phyloP scores from a whole-genome alignment of 2,329 filamentous ascomycete species.

The Fulvia fulva region DNA sequence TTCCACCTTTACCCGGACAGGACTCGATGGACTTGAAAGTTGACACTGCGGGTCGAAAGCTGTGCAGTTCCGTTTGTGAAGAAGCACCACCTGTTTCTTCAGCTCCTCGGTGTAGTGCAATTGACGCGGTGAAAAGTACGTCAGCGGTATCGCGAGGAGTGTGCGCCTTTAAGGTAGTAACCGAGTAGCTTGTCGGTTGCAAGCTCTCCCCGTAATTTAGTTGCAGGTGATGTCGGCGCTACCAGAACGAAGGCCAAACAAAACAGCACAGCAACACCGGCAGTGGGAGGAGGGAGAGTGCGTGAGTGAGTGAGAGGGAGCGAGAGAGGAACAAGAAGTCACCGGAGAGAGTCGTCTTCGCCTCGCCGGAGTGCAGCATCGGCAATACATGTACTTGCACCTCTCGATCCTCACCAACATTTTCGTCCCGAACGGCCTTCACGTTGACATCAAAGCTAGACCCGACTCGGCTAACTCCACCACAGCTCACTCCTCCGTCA shows the following conservation, averaged over 20 bases:
- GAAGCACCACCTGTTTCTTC: neutral
- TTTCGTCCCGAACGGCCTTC: conserved; percentile 19
- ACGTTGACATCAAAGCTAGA: conserved; percentile 16
- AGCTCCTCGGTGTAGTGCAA: neutral
- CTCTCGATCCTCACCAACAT: conserved; percentile 10
- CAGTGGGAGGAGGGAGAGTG: neutral
- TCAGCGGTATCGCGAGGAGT: neutral
- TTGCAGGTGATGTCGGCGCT: neutral
- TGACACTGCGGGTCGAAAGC: neutral
- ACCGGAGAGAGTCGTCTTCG: neutral
- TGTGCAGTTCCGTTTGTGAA: neutral
- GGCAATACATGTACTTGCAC: conserved; percentile 6
- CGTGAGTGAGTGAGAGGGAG: neutral
- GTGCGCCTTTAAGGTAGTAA: neutral
- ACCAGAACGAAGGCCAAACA: neutral
- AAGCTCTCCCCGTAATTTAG: neutral
- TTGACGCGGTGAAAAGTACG: neutral
- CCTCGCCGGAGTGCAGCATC: neutral
- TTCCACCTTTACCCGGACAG: neutral
- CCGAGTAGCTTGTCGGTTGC: neutral
- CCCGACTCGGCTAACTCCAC: conserved; percentile 11
- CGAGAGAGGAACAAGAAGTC: neutral
- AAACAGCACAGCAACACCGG: neutral
- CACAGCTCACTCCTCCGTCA: conserved; percentile 11
- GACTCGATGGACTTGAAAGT: neutral